phyloP scores from a whole-genome alignment of 2,329 filamentous ascomycete species.

The Davidsoniella neocaledoniae region DNA sequence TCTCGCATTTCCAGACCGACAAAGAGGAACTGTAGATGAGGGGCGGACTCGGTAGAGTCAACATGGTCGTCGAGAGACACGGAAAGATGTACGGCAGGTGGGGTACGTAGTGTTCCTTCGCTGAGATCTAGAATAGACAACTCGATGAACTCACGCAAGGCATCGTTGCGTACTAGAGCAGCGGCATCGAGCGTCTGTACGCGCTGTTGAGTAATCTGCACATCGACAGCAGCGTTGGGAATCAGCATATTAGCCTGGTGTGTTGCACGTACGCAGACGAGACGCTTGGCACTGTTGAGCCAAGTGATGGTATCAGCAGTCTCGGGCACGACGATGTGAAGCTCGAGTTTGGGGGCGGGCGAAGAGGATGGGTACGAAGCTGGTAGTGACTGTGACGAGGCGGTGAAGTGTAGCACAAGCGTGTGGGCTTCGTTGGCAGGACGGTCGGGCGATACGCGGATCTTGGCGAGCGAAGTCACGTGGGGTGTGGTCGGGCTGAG shows the following conservation, averaged over 20 bases:
- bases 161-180: background rate
- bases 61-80: constrained; percentile 20
- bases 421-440: constrained; percentile 1
- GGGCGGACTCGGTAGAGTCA: constrained; percentile 21
- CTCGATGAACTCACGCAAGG: constrained; percentile 27
- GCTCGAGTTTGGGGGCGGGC: constrained; percentile 12
- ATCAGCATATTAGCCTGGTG: constrained; percentile 24
- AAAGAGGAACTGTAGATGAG: constrained; percentile 24
- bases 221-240: constrained; percentile 25
- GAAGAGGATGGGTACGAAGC: constrained; percentile 12
- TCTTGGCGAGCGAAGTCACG: constrained; percentile 25
- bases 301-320: constrained; percentile 13
- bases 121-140: constrained; percentile 29
- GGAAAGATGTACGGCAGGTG: constrained; percentile 27
- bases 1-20: constrained; percentile 36
- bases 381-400: constrained; percentile 11
- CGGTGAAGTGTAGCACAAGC: constrained; percentile 7
- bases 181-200: constrained; percentile 3
- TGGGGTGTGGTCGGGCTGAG: constrained; percentile 32
- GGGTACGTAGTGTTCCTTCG: constrained; percentile 26
- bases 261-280: constrained; percentile 24
- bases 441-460: constrained; percentile 21
- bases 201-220: constrained; percentile 24
- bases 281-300: constrained; percentile 17
- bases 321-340: constrained; percentile 12